Base-by-base conservation (phyloP, 345 rosid species). In the Euphorbia peplus region DNA sequence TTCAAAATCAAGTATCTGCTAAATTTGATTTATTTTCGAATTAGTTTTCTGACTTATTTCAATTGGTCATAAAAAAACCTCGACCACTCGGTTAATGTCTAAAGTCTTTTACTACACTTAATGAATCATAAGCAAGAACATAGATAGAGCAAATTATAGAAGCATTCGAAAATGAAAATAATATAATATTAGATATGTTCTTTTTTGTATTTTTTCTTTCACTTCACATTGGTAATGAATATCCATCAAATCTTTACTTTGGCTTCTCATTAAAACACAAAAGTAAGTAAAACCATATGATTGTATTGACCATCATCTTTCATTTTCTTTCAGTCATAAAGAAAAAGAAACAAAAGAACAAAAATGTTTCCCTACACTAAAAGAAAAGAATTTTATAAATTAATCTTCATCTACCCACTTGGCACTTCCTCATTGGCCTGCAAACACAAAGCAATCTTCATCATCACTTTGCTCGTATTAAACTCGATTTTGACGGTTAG, bases 351-450 rank as follows among this genome's bases (percentile, higher is more conserved):
- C 82, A 73, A 67, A 30, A 83, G 73, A 67, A 42, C 70, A 82
- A 84, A 68, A 73, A 51, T 66, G 77, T 61, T 62, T 70, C 76
- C 82, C 82, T 80, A 76, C 70, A 70, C 68, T 77, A 81, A 50
- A 66, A 58, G 73, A 85, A 84, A 85, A 84, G 75, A 85, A 80
- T 80, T 76, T 76, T 78, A 77, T 75, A 74, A 81, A 81, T 68
- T 59, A 76, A 77, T 82, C 75, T 66, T 50, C 55, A 32, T 69
- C 75, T 63, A 28, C 69, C 80, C 81, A 75, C 79, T 78, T 76
- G 69, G 80, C 75, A 70, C 67, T 68, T 80, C 80, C 73, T 79
- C 74, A 56, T 59, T 73, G 73, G 76, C 79, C 88, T 84, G 80
- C 77, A 80, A 81, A 72, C 11, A 57, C 46, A 32, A 62, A 14